Evolutionary conservation across 169 alveolate genomes (phyloP).

Genomic region (Fabrea salina): DNA sequence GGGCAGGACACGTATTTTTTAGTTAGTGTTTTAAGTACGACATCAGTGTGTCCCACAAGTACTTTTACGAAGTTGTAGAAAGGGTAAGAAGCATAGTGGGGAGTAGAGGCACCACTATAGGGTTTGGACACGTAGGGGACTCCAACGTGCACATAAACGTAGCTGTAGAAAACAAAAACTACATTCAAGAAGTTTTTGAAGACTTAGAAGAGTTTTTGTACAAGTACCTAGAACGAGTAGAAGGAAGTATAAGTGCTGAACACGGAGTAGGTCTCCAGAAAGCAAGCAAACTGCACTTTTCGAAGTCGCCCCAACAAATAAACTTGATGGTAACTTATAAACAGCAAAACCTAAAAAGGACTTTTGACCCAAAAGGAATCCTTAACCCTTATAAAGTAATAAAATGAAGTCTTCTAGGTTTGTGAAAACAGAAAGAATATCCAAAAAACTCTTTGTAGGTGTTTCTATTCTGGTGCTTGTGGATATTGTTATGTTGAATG

Average conservation of each 20-base stretch:
- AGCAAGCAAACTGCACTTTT: constrained; percentile 36
- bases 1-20: not conserved
- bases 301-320: constrained; percentile 41
- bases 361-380: constrained; percentile 83
- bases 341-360: constrained; percentile 41
- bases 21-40: constrained; percentile 55
- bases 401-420: no score
- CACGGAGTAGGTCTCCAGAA: constrained; percentile 78
- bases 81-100: constrained; percentile 24
- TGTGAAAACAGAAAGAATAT: no score
- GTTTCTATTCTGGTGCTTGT: not conserved
- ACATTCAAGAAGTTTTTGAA: constrained; percentile 29
- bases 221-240: constrained; percentile 31
- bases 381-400: constrained; percentile 80
- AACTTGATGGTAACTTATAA: constrained; percentile 41
- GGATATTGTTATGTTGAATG: not conserved
- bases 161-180: constrained; percentile 30
- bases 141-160: constrained; percentile 78
- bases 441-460: no score
- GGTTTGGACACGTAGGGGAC: constrained; percentile 85
- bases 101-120: constrained; percentile 18
- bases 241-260: constrained; percentile 80
- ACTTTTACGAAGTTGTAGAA: constrained; percentile 38
- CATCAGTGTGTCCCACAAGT: constrained; percentile 35
- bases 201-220: constrained; percentile 57